These are phyloP conservation scores for Vaccinium macrocarpon DNA, from an alignment of 148 eudicot genomes.

Conservation along the genomic window DNA sequence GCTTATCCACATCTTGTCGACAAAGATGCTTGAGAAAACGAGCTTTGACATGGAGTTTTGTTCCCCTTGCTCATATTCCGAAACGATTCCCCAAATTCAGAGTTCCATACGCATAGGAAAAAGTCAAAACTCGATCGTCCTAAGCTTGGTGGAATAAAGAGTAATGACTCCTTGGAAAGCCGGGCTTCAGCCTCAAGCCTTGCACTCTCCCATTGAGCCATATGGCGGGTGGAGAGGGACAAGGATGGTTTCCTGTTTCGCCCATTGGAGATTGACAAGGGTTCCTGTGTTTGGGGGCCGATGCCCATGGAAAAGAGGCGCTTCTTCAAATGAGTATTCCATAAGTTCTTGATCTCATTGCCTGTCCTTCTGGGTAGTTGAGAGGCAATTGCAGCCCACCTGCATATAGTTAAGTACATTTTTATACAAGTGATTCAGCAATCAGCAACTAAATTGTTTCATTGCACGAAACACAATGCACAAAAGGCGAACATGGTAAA, in stretches of 20 bases:
- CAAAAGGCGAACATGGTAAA: not conserved
- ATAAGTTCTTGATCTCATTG: constrained; percentile 90
- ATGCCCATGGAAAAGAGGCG: constrained; percentile 72
- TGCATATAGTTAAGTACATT: not conserved
- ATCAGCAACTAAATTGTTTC: not conserved
- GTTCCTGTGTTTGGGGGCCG: constrained; percentile 82
- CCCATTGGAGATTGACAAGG: constrained; percentile 30
- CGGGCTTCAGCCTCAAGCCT: constrained; percentile 98
- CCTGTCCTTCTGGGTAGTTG: constrained; percentile 88
- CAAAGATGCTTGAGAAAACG: constrained; percentile 56
- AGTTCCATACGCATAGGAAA: constrained; percentile 77
- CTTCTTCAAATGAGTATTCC: constrained; percentile 87
- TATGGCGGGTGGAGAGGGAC: constrained; percentile 80
- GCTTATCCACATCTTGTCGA: constrained; percentile 44
- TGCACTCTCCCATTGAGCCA: constrained; percentile 99
- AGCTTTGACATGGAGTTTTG: constrained; percentile 38
- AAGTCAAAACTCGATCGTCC: constrained; percentile 38
- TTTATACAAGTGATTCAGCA: not conserved
- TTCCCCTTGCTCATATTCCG: constrained; percentile 37
- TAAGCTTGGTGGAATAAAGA: constrained; percentile 27
- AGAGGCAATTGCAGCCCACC: constrained; percentile 52
- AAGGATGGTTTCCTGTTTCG: constrained; percentile 35
- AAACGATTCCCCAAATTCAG: constrained; percentile 82
- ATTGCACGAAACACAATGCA: too few relatives aligned
- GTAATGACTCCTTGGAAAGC: constrained; percentile 60